Percentiles rank a stretch among this genome's conserved stretches.
These are phyloP conservation scores for Apiospora hydei DNA, from an alignment of 2,329 filamentous ascomycete genomes.

Conservation along the genomic window DNA sequence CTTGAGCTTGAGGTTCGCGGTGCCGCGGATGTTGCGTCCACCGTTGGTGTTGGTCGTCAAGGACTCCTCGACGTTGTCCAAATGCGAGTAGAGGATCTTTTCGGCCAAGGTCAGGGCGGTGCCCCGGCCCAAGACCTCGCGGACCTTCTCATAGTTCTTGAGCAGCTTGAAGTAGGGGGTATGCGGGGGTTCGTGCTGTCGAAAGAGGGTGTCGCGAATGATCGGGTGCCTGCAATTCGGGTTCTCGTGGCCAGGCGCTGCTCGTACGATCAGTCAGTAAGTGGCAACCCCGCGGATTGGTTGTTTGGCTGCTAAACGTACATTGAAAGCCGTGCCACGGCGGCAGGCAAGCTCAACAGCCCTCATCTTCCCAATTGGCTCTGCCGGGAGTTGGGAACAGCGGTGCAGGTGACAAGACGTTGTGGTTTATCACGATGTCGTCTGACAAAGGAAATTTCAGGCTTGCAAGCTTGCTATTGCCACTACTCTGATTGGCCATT, in stretches of 20 bases:
- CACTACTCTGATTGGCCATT: constrained; percentile 12
- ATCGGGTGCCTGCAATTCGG: constrained; percentile 36
- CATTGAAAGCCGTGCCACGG: constrained; percentile 40
- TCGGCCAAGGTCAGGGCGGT: constrained; percentile 83
- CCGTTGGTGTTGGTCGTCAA: constrained; percentile 83
- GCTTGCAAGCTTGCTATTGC: constrained; percentile 16
- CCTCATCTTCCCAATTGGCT: constrained; percentile 41
- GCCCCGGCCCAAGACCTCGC: constrained; percentile 26
- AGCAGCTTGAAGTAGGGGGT: constrained; percentile 66
- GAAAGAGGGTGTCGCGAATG: constrained; percentile 44
- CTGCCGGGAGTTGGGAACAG: neutral
- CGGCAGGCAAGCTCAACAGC: constrained; percentile 41
- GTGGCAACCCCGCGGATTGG: neutral
- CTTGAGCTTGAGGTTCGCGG: constrained; percentile 94
- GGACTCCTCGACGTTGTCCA: constrained; percentile 88
- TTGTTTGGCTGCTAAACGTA: constrained; percentile 29
- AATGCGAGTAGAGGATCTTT: constrained; percentile 97
- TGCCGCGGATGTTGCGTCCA: constrained; percentile 83
- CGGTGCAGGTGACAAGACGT: constrained; percentile 12
- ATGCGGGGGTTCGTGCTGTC: constrained; percentile 56
- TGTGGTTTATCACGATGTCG: neutral
- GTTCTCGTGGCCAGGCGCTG: constrained; percentile 38
- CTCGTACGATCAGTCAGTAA: constrained; percentile 5
- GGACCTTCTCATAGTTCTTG: constrained; percentile 30
- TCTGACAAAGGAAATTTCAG: constrained; percentile 1